phyloP scores from a whole-genome alignment of 768 basidiomycete species.

The Tephrocybe sp. region DNA sequence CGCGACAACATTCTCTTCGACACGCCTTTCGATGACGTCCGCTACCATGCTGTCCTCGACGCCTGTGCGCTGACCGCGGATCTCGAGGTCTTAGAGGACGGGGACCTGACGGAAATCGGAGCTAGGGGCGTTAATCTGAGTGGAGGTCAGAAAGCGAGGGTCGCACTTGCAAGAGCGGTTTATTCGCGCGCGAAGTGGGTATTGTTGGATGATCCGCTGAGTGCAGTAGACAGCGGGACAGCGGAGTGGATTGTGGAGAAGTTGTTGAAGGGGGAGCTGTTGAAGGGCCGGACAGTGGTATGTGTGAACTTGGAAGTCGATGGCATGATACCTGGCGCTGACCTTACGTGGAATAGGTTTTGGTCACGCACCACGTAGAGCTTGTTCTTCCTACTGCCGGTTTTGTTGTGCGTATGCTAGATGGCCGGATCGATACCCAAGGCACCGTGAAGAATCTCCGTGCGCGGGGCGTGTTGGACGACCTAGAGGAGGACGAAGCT shows the following conservation, averaged over 20 bases:
- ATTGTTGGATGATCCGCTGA: constrained; percentile 76
- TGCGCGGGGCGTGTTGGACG: constrained; percentile 56
- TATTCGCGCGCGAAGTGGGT: constrained; percentile 71
- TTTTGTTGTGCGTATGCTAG: constrained; percentile 72
- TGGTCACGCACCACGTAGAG: constrained; percentile 82
- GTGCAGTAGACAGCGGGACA: constrained; percentile 63
- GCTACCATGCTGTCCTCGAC: constrained; percentile 74
- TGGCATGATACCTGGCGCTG: background rate
- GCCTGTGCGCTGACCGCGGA: constrained; percentile 83
- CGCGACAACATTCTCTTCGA: constrained; percentile 83
- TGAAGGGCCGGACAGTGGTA: constrained; percentile 66
- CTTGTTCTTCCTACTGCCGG: constrained; percentile 68
- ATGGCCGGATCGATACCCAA: constrained; percentile 72
- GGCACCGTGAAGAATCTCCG: constrained; percentile 65
- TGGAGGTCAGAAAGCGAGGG: constrained; percentile 81
- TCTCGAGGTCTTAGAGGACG: constrained; percentile 81
- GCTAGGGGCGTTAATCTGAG: constrained; percentile 74
- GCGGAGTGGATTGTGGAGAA: constrained; percentile 33
- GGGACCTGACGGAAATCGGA: constrained; percentile 84
- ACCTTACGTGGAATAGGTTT: constrained; percentile 36
- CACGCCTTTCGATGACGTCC: constrained; percentile 63
- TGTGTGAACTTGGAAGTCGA: constrained; percentile 10
- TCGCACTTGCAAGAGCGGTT: constrained; percentile 80
- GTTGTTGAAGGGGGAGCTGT: constrained; percentile 63
- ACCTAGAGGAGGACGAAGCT: constrained; percentile 42